phyloP scores from a whole-genome alignment of 2,329 filamentous ascomycete genomes.

The Talaromyces sp. region DNA sequence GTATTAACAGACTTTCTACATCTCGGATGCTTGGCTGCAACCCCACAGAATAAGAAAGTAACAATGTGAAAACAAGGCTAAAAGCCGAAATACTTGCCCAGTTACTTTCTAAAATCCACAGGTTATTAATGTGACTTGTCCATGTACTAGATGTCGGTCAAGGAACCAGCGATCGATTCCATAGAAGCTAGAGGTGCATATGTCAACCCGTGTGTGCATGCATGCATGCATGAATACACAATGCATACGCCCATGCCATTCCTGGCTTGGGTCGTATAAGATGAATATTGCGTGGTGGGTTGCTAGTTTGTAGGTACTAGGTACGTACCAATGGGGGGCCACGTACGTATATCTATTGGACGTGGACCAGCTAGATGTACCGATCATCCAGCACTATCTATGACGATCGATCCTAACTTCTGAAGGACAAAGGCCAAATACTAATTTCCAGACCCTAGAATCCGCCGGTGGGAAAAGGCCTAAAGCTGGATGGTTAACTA shows the following conservation, averaged over 20 bases:
- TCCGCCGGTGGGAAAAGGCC: background rate
- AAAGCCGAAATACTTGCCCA: background rate
- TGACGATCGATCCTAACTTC: background rate
- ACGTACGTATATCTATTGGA: too few species aligned
- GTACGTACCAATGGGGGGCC: too few species aligned
- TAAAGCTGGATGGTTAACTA: background rate
- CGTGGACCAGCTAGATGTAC: background rate
- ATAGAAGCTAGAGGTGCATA: background rate
- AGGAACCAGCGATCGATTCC: background rate
- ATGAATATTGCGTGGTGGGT: too few species aligned
- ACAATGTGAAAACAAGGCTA: background rate
- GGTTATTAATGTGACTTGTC: background rate
- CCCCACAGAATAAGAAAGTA: background rate
- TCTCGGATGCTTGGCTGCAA: too few species aligned
- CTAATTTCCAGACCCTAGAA: background rate
- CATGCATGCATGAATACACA: background rate
- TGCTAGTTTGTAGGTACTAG: background rate
- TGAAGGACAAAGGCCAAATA: background rate
- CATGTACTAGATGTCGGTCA: background rate
- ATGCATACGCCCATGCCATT: background rate
- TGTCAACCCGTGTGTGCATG: background rate
- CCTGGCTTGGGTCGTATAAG: background rate
- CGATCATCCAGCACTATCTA: background rate
- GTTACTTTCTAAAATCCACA: background rate
- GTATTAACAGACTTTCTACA: too few species aligned